A percentile compares a stretch with the other conserved stretches of the same genome.
Conservation (phyloP, 2,329 filamentous ascomycete species). For the Colletotrichum simmondsii region DNA sequence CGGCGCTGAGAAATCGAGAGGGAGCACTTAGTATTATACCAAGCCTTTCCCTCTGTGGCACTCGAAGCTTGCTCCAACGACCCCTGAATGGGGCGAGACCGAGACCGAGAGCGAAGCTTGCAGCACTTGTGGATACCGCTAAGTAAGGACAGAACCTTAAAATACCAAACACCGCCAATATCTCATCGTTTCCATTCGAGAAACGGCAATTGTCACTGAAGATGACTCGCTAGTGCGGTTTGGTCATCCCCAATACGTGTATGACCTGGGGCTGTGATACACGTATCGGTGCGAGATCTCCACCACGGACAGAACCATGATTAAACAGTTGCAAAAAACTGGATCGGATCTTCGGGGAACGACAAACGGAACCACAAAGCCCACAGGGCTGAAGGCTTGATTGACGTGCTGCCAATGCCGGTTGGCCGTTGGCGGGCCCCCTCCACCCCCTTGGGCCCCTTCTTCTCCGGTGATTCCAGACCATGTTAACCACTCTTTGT, state of each 20-base stretch:
- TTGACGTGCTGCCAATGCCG: background rate
- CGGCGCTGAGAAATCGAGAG: background rate
- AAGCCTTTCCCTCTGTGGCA: too few relatives aligned
- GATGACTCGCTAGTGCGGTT: constrained; percentile 9
- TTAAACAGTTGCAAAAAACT: too few relatives aligned
- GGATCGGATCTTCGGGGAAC: too few relatives aligned
- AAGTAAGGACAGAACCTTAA: constrained; percentile 1
- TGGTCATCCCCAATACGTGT: background rate
- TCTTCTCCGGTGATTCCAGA: background rate
- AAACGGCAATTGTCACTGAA: background rate
- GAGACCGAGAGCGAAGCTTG: constrained; percentile 18
- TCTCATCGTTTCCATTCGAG: background rate
- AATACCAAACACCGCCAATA: background rate
- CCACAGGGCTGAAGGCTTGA: background rate
- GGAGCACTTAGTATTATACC: too few relatives aligned
- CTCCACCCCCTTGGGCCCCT: too few relatives aligned
- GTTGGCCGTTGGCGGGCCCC: too few relatives aligned
- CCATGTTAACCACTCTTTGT: constrained; percentile 7
- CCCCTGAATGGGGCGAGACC: background rate
- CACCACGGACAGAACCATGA: too few relatives aligned
- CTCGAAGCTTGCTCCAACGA: too few relatives aligned
- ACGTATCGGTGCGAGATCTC: too few relatives aligned
- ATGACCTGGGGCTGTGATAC: background rate
- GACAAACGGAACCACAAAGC: background rate
- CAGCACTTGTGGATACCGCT: background rate